Evolutionary conservation across 176 grass and related monocot genomes (phyloP).

Genomic region (Paspalum vaginatum): DNA sequence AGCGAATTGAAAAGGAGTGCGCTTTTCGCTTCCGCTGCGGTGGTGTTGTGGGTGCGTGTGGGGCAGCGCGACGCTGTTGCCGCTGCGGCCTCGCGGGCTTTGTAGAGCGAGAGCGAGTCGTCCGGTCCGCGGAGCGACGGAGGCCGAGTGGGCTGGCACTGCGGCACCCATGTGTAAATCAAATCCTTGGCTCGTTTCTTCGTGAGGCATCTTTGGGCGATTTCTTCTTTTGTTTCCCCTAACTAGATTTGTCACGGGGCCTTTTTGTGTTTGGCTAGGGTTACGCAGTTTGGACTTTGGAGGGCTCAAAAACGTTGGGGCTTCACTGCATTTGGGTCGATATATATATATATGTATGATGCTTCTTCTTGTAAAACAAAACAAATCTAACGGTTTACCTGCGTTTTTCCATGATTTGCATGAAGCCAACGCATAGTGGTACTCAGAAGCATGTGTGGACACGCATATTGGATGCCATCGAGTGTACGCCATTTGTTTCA

Average conservation of each 20-base stretch:
- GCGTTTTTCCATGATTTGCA: too few relatives aligned
- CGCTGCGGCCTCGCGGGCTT: not conserved
- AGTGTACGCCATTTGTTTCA: too few relatives aligned
- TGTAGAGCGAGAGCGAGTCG: not conserved
- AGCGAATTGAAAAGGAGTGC: constrained; percentile 15
- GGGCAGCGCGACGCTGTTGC: not conserved
- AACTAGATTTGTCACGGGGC: not conserved
- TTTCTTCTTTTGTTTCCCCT: constrained; percentile 20
- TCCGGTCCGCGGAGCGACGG: too few relatives aligned
- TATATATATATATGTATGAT: too few relatives aligned
- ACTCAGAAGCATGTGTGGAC: too few relatives aligned
- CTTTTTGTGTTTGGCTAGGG: not conserved
- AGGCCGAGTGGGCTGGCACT: not conserved
- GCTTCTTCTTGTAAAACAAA: not conserved
- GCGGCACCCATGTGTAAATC: constrained; percentile 2
- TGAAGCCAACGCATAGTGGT: too few relatives aligned
- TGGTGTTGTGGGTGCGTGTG: constrained; percentile 33
- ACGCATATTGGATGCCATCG: too few relatives aligned
- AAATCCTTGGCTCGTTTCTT: not conserved
- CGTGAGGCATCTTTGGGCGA: not conserved
- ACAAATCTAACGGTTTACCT: not conserved
- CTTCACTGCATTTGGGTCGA: not conserved
- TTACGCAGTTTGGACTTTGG: not conserved
- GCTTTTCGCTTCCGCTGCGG: constrained; percentile 33
- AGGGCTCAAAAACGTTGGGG: not conserved